phyloP scores from a whole-genome alignment of 352 stramenopile species.

The Pythium oligandrum region DNA sequence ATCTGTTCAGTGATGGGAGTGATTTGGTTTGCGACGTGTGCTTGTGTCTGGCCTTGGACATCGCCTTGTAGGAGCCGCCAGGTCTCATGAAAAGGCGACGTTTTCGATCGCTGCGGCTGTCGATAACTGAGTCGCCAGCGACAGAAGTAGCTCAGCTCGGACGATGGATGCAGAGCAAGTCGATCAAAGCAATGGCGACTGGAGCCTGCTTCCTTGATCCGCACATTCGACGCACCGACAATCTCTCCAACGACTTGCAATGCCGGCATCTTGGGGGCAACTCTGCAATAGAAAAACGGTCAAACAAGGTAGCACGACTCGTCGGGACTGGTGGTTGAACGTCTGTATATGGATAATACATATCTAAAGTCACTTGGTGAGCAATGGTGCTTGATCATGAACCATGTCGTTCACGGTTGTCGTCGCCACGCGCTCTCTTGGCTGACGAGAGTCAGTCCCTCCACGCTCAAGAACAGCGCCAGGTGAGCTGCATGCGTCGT shows the following conservation, averaged over 20 bases:
- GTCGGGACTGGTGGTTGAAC: no score
- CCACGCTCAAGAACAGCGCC: not conserved
- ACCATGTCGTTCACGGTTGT: slow-evolving; percentile 5
- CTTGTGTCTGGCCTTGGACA: slow-evolving; percentile 37
- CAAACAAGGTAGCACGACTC: no score
- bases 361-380: not conserved
- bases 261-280: slow-evolving; percentile 21
- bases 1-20: slow-evolving; percentile 7
- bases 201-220: slow-evolving; percentile 14
- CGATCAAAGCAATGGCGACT: slow-evolving; percentile 30
- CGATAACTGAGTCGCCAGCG: slow-evolving; percentile 32
- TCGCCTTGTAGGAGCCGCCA: slow-evolving; percentile 44
- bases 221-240: slow-evolving; percentile 33
- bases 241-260: slow-evolving; percentile 50
- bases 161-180: slow-evolving; percentile 33
- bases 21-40: slow-evolving; percentile 20
- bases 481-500: not conserved
- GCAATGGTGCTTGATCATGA: slow-evolving; percentile 15
- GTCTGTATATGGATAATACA: no score
- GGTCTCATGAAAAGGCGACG: not conserved
- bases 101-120: slow-evolving; percentile 5
- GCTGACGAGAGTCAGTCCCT: not conserved
- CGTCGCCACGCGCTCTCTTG: not conserved
- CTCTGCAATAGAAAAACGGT: not conserved
- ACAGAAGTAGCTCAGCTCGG: slow-evolving; percentile 41